phyloP scores from a whole-genome alignment of 768 basidiomycete genomes.

The Podaxis carcinomalis region DNA sequence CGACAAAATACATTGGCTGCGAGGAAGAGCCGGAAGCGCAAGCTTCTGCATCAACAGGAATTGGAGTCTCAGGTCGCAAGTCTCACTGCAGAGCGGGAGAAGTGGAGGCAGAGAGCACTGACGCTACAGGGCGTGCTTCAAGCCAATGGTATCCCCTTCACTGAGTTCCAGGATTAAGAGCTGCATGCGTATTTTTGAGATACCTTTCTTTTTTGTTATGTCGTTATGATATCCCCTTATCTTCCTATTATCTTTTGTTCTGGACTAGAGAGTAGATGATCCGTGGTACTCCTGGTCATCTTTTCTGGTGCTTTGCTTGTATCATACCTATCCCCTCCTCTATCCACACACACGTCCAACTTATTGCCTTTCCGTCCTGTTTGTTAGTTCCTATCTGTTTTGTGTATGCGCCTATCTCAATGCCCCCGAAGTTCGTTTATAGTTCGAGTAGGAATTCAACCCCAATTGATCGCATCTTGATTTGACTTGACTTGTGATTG shows the following conservation, averaged over 20 bases:
- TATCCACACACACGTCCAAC: neutral
- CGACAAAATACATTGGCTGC: constrained; percentile 81
- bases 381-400: neutral
- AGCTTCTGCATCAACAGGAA: constrained; percentile 62
- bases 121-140: constrained; percentile 38
- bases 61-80: constrained; percentile 48
- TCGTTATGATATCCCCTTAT: constrained; percentile 6
- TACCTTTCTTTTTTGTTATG: neutral
- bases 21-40: constrained; percentile 68
- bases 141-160: constrained; percentile 14
- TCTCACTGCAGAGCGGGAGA: constrained; percentile 45
- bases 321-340: neutral
- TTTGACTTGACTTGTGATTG: neutral
- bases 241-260: neutral
- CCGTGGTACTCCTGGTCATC: neutral
- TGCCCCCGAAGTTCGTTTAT: neutral
- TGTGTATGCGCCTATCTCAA: neutral
- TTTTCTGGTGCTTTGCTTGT: neutral
- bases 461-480: neutral
- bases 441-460: neutral
- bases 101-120: constrained; percentile 49
- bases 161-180: constrained; percentile 14
- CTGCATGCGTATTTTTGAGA: neutral
- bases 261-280: neutral
- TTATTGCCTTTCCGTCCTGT: no score